Evolutionary conservation across 2,329 filamentous ascomycete genomes (phyloP), one percentile per base, ranked within the genome.

Genomic region (Nothophaeocryptopus gaeumannii): DNA sequence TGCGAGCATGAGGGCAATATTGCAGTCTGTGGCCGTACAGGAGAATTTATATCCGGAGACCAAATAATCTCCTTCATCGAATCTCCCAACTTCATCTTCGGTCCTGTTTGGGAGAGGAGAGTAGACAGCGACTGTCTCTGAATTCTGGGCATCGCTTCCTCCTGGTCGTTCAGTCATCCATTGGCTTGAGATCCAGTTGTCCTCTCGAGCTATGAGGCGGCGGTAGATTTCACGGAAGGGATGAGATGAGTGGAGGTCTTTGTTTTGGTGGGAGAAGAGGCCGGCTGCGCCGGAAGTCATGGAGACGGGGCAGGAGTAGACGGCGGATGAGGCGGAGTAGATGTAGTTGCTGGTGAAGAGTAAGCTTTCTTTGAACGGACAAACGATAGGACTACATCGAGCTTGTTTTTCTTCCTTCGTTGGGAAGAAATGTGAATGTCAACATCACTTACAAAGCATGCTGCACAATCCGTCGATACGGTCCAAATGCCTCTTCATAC

Each of bases 91-190:
- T 4, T 79, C 67, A 0, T 81, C 86, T 31, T 77, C 74, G 5
- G n/a, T 44, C 30, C 35, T 12, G 11, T 37, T 45, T 3, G 83
- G 83, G 8, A 49, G 41, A 14, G 51, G 51, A 5, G 43, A 51
- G 41, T 53, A 30, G 10, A 5, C 80, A 80, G 2, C 88, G 12
- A 49, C 34, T 8, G 46, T 50, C 66, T 89, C 85, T 0, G 82
- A 86, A 33, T 78, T 75, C 3, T 81, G 81, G 1, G 88, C 82
- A 58, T 89, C 85, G 55, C 83, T 86, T 0, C 85, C 85, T 1
- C 85, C 84, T 0, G 77, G 75, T 2, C 85, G 75, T 59, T 88
- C 85, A 0, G 85, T 88, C 85, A 88, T 88, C 85, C 85, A 88
- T 63, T 88, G 85, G 0, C 85, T 84, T 35, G 80, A 85, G 0